Base-by-base conservation (phyloP, 2,329 filamentous ascomycete species). In the Colletotrichum chrysophilum region DNA sequence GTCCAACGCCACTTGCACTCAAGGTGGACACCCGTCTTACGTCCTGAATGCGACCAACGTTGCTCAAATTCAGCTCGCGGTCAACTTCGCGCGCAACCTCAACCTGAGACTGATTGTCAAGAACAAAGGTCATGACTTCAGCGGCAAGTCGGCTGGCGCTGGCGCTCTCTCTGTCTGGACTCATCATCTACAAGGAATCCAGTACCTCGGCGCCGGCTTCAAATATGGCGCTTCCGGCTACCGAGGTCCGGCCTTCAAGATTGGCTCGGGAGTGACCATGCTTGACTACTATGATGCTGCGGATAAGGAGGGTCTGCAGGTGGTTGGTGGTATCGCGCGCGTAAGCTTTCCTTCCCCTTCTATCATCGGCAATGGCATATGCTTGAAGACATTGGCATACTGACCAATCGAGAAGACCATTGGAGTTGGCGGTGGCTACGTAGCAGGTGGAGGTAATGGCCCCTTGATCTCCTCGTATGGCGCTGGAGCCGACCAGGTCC, bases 71-170 rank as follows among this genome's bases (percentile, higher is more conserved):
- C 24, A 60, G 12, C 26, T 61, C 14, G 79, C 80, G n/a, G 60
- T 77, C 21, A 55, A 70, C 26, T 77, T 76, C 4, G 74, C 78
- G 1, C 34, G 72, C 13, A 55, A 71, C 12, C 77, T 82, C 26
- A 86, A 86, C 64, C 78, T 88, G 30, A 83, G 87, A 3, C 79
- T 88, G 3, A 83, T 83, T 7, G 82, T 88, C 66, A 83, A 84
- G 32, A 73, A 73, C 70, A 74, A 64, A 4, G 71, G 71, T 7
- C 71, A 74, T 48, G 71, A 74, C 60, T 74, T 74, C 48, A 70
- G 58, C 30, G 71, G 16, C 9, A 70, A 70, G 66, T 74, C 71
- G 5, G 36, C 66, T 1, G 71, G 71, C 2, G 58, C 58, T 4
- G 66, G 66, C 13, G 56, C 71, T 21, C 58, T 74, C 4, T 70